Percentiles rank a stretch among this genome's conserved stretches.
Evolutionary conservation across 352 stramenopile genomes (phyloP).

Genomic region (Globisporangium rhizosaccharum): DNA sequence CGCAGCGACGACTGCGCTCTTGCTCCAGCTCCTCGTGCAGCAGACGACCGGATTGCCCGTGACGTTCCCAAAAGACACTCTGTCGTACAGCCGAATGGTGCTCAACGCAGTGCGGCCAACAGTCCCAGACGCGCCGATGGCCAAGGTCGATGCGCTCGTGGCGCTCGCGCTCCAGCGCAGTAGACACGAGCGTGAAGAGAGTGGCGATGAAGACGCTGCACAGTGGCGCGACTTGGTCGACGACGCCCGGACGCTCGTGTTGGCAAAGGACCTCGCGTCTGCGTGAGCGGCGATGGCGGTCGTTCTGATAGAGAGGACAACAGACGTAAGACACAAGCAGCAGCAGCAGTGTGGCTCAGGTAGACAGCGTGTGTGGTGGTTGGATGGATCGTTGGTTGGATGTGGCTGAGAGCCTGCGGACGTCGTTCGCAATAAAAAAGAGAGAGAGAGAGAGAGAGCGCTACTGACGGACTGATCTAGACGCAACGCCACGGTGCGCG

Average conservation of each 20-base stretch:
- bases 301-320: background rate
- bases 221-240: conserved; percentile 17
- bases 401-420: too few relatives aligned
- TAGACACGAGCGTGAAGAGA: background rate
- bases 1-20: conserved; percentile 22
- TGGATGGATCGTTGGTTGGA: too few relatives aligned
- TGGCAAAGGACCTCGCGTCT: conserved; percentile 32
- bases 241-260: conserved; percentile 24
- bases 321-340: background rate
- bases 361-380: too few relatives aligned
- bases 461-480: too few relatives aligned
- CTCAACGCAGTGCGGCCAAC: conserved; percentile 34
- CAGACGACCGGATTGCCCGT: conserved; percentile 45
- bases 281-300: conserved; percentile 4
- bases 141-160: conserved; percentile 26
- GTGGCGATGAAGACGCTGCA: conserved; percentile 5
- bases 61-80: conserved; percentile 33
- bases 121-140: conserved; percentile 28
- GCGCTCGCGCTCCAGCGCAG: conserved; percentile 7
- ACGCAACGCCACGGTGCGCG: too few relatives aligned
- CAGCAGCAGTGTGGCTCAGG: too few relatives aligned
- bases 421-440: too few relatives aligned
- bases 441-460: too few relatives aligned
- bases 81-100: conserved; percentile 32
- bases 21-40: conserved; percentile 69